Percentiles rank a stretch among this genome's conserved stretches.
Conservation (phyloP, 306 rosid genomes). For the Quercus variabilis region DNA sequence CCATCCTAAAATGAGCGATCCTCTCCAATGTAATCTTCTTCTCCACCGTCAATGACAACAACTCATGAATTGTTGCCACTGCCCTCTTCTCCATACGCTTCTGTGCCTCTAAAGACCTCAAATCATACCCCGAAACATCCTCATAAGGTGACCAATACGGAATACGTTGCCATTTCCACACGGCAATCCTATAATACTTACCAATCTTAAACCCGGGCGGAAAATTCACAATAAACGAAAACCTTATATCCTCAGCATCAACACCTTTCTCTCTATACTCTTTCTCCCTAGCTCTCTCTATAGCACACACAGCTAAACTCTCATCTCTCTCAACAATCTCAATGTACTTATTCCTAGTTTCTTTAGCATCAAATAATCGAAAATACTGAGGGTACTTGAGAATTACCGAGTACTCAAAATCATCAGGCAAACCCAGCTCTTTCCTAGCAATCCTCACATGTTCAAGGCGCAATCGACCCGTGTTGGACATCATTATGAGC, state of each 20-base stretch:
- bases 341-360: constrained; percentile 78
- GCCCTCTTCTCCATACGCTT: constrained; percentile 88
- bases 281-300: constrained; percentile 76
- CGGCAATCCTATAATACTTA: constrained; percentile 69
- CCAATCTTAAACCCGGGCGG: constrained; percentile 95
- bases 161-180: constrained; percentile 90
- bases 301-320: constrained; percentile 47
- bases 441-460: constrained; percentile 76
- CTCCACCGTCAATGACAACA: constrained; percentile 77
- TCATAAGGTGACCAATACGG: constrained; percentile 95
- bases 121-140: constrained; percentile 67
- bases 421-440: constrained; percentile 72
- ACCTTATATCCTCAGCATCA: constrained; percentile 74
- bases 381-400: constrained; percentile 64
- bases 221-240: constrained; percentile 67
- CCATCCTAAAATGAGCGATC: constrained; percentile 79
- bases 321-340: constrained; percentile 57
- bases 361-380: constrained; percentile 61
- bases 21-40: constrained; percentile 83
- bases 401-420: constrained; percentile 75
- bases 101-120: constrained; percentile 87
- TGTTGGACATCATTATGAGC: constrained; percentile 76
- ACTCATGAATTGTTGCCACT: constrained; percentile 73
- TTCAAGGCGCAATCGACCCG: constrained; percentile 63
- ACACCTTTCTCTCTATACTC: constrained; percentile 70